A percentile compares a stretch with the other conserved stretches of the same genome.
Conservation (phyloP, 441 rosid species). For the Populus tomentosa region DNA sequence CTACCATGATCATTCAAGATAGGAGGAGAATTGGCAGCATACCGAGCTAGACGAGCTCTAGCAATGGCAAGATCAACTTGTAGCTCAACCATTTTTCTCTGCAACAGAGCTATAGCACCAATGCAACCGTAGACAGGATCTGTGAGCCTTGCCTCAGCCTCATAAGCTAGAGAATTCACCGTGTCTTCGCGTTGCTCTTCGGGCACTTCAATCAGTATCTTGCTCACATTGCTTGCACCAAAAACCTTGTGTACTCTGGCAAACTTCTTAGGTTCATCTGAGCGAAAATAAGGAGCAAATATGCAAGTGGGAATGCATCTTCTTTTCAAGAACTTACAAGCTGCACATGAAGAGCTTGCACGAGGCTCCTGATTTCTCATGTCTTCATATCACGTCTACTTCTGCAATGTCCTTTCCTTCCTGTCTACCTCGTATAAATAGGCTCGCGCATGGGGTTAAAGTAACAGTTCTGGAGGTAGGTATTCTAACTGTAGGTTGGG, state of each 20-base stretch:
- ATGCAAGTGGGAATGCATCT: slow-evolving; percentile 75
- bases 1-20: slow-evolving; percentile 15
- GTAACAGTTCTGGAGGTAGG: neutral
- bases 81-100: slow-evolving; percentile 73
- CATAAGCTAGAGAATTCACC: slow-evolving; percentile 74
- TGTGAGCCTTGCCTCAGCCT: slow-evolving; percentile 81
- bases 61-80: slow-evolving; percentile 80
- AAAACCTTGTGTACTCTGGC: slow-evolving; percentile 87
- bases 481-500: neutral
- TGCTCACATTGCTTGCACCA: slow-evolving; percentile 94
- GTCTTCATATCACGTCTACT: slow-evolving; percentile 20
- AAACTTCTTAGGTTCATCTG: slow-evolving; percentile 63
- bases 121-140: slow-evolving; percentile 95
- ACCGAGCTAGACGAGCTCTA: slow-evolving; percentile 58
- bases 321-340: slow-evolving; percentile 83
- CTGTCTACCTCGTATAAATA: neutral
- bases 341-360: slow-evolving; percentile 90
- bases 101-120: slow-evolving; percentile 77
- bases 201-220: slow-evolving; percentile 73
- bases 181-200: slow-evolving; percentile 89
- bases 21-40: slow-evolving; percentile 25
- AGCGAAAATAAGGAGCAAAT: slow-evolving; percentile 77
- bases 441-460: neutral
- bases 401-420: slow-evolving; percentile 13
- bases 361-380: no score